A percentile compares a stretch with the other conserved stretches of the same genome.
These are phyloP conservation scores for Blastocystis sp. DNA, from an alignment of 352 stramenopile genomes.

Conservation along the genomic window DNA sequence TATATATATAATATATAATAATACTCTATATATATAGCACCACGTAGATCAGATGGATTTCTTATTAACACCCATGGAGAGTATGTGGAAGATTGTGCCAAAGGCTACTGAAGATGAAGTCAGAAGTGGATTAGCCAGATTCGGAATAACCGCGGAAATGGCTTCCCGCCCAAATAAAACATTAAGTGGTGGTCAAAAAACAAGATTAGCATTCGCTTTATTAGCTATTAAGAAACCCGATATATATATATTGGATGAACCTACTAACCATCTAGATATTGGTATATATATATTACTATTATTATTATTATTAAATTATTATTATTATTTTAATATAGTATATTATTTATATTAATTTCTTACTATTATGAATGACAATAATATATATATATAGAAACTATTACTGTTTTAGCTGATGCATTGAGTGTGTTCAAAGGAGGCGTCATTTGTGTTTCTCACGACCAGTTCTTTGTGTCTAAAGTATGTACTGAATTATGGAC, in stretches of 20 bases:
- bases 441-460: conserved; percentile 83
- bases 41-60: conserved; percentile 52
- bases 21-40: too few relatives aligned
- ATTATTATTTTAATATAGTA: too few relatives aligned
- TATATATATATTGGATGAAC: conserved; percentile 91
- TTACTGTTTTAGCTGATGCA: conserved; percentile 76
- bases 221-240: conserved; percentile 76
- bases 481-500: conserved; percentile 72
- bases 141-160: conserved; percentile 46
- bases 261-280: conserved; percentile 97
- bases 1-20: too few relatives aligned
- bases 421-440: conserved; percentile 84
- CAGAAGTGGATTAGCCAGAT: conserved; percentile 46
- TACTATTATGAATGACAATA: not conserved
- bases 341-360: too few relatives aligned
- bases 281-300: too few relatives aligned
- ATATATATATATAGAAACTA: conserved; percentile 58
- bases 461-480: conserved; percentile 79
- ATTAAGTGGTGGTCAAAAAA: conserved; percentile 90
- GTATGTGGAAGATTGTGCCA: conserved; percentile 45
- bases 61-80: conserved; percentile 50
- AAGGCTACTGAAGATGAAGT: conserved; percentile 42
- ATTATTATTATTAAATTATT: too few relatives aligned
- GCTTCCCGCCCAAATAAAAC: conserved; percentile 92
- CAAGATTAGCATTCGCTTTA: conserved; percentile 92